A percentile compares a stretch with the other conserved stretches of the same genome.
These are phyloP conservation scores for Leishmania tropica DNA, from an alignment of 208 protist species.

Conservation along the genomic window DNA sequence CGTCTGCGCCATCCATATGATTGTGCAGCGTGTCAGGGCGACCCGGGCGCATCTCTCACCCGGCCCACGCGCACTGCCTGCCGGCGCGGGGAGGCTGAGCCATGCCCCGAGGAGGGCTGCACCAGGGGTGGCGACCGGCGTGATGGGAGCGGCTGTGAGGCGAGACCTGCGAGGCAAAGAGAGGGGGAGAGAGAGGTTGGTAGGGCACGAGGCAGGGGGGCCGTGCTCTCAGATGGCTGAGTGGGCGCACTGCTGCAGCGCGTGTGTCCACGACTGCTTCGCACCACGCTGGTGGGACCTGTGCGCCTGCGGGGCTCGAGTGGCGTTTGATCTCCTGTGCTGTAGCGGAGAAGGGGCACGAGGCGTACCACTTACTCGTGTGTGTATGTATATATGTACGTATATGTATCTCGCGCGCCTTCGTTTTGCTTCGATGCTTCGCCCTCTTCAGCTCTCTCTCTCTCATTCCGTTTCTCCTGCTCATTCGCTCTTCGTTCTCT, in stretches of 20 bases:
- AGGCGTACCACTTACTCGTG: neutral
- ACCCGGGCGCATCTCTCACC: too few relatives aligned
- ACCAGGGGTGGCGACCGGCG: too few relatives aligned
- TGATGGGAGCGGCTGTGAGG: neutral
- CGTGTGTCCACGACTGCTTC: neutral
- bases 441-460: neutral
- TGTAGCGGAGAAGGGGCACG: neutral
- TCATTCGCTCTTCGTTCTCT: neutral
- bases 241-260: neutral
- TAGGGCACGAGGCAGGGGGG: neutral
- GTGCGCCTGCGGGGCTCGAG: neutral
- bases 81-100: too few relatives aligned
- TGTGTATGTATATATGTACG: too few relatives aligned
- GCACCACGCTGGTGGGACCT: neutral
- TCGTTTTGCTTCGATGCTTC: neutral
- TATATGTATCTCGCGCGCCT: neutral
- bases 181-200: neutral
- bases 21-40: too few relatives aligned
- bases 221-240: neutral
- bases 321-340: neutral
- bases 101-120: too few relatives aligned
- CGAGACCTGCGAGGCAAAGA: neutral
- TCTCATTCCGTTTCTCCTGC: neutral
- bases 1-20: too few relatives aligned
- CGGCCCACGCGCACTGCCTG: too few relatives aligned